Evolutionary conservation across 192 early-diverging fungal species (phyloP), one percentile per base, ranked within the genome.

Genomic region (Mortierella alpina): DNA sequence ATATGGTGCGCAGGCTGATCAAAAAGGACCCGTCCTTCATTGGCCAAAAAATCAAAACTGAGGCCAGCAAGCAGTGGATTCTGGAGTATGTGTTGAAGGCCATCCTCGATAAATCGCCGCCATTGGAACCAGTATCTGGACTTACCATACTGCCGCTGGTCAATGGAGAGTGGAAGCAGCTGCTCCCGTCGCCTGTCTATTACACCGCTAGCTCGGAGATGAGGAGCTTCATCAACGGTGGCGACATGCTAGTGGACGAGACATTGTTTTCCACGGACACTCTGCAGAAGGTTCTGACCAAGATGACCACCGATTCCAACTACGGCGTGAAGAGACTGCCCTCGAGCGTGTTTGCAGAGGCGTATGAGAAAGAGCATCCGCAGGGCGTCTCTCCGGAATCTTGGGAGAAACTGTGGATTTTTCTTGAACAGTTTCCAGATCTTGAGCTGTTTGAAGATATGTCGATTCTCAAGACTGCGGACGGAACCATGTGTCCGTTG

Each of bases 111-210:
- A 48, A 39, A 31, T 7, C 1, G 11, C 4, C 11, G 4, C 4
- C 44, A n/a, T 13, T 20, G 41, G 64, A 65, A 8, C 40, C 47
- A 11, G 13, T 74, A 6, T 14, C n/a, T 46, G 58, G 46, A 5
- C 53, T 67, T 4, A 10, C 50, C 10, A 51, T 75, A 7, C 3
- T 75, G 14, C 73, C 73, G 1, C 40, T 75, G 52, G 40, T 48
- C 14, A 57, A 75, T 50, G 57, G 57, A 6, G 39, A 52, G 6
- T 75, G 73, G 73, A 63, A 23, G 31, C 42, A 13, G 0, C 59
- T 75, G 1, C 0, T 4, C 6, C 49, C 50, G 10, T 14, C 41
- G 2, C 15, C 62, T 2, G 17, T 6, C 0, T 54, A 58, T 42
- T 54, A 61, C 45, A 40, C 50, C 17, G 58, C 57, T 10, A 40